A percentile compares a stretch with the other conserved stretches of the same genome.
These are phyloP conservation scores for Colletotrichum sp. DNA, from an alignment of 2,329 filamentous ascomycete species.

Conservation along the genomic window DNA sequence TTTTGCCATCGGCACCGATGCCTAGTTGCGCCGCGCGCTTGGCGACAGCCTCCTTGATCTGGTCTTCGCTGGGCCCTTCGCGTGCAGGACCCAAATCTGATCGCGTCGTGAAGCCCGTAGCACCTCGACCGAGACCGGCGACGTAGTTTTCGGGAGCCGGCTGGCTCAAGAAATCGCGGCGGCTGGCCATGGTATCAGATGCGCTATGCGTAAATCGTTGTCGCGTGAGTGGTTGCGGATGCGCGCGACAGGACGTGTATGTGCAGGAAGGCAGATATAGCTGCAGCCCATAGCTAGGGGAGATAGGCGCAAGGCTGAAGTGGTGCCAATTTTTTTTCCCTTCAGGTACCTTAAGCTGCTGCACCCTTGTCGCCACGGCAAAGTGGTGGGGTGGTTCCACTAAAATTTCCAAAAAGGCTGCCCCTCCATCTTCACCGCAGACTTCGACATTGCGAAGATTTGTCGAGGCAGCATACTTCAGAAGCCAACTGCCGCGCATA, in stretches of 20 bases:
- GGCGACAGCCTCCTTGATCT: slow-evolving; percentile 96
- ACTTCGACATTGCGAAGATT: slow-evolving; percentile 13
- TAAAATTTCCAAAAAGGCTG: slow-evolving; percentile 23
- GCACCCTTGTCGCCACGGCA: slow-evolving; percentile 11
- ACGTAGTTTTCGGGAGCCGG: slow-evolving; percentile 88
- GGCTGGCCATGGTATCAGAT: slow-evolving; percentile 54
- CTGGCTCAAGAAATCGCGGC: slow-evolving; percentile 88
- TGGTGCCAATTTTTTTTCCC: slow-evolving; percentile 16
- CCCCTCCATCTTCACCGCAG: slow-evolving; percentile 22
- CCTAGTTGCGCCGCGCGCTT: slow-evolving; percentile 91
- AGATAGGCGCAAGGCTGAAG: slow-evolving; percentile 21
- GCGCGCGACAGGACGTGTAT: not conserved
- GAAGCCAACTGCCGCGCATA: not conserved
- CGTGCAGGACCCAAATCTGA: slow-evolving; percentile 95
- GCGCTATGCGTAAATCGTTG: not conserved
- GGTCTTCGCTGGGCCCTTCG: slow-evolving; percentile 94
- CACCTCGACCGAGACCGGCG: slow-evolving; percentile 94
- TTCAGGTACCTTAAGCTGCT: not conserved
- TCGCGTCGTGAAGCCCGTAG: slow-evolving; percentile 96
- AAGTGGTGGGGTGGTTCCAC: slow-evolving; percentile 8
- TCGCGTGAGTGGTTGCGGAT: not conserved
- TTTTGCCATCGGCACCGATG: slow-evolving; percentile 68
- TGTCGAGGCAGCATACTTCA: not conserved
- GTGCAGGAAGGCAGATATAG: not conserved
- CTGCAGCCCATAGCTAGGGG: not conserved